These are phyloP conservation scores for Globisporangium polare DNA, from an alignment of 352 stramenopile species.

Conservation along the genomic window DNA sequence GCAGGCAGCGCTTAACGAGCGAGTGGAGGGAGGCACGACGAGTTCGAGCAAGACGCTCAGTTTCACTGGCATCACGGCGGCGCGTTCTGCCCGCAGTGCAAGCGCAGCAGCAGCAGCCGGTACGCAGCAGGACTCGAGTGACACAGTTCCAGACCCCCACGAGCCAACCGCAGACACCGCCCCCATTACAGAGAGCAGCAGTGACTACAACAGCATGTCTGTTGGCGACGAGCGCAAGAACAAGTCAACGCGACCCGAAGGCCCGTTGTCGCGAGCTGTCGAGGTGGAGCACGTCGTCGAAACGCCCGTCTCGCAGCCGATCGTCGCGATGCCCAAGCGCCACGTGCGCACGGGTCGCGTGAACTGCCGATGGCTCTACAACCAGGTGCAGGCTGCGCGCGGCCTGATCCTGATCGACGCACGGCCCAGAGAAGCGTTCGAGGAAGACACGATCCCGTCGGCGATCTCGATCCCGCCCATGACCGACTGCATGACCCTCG, in stretches of 20 bases:
- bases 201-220: slow-evolving; percentile 22
- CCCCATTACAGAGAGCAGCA: not conserved
- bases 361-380: slow-evolving; percentile 83
- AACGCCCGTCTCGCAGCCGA: slow-evolving; percentile 8
- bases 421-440: slow-evolving; percentile 40
- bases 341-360: slow-evolving; percentile 61
- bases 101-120: slow-evolving; percentile 3
- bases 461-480: slow-evolving; percentile 71
- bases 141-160: not conserved
- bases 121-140: not conserved
- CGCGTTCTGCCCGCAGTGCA: slow-evolving; percentile 5
- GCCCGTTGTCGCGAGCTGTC: not conserved
- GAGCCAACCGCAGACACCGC: slow-evolving; percentile 1
- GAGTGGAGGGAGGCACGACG: slow-evolving; percentile 2
- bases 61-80: slow-evolving; percentile 11
- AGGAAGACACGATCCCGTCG: slow-evolving; percentile 73
- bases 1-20: not conserved
- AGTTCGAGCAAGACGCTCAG: slow-evolving; percentile 12
- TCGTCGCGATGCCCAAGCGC: slow-evolving; percentile 32
- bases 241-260: slow-evolving; percentile 1
- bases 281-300: not conserved
- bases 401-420: slow-evolving; percentile 80
- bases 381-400: slow-evolving; percentile 71
- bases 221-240: slow-evolving; percentile 29
- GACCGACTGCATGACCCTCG: slow-evolving; percentile 31